phyloP scores from a whole-genome alignment of 2,329 filamentous ascomycete species.

The Colletotrichum horii region DNA sequence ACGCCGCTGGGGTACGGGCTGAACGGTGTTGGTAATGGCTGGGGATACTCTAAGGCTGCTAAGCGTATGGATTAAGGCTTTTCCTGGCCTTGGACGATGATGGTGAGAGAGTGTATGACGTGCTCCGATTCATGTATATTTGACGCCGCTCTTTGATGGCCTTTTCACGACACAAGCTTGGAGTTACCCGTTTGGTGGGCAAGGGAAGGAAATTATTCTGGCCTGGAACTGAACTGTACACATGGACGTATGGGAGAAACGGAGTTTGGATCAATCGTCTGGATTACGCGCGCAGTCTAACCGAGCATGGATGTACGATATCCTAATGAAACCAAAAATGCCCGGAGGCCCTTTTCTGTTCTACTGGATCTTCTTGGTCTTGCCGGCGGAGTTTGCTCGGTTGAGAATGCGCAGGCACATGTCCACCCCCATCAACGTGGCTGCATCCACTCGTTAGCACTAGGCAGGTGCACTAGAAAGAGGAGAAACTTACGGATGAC shows the following conservation, averaged over 20 bases:
- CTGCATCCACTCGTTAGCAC: slow-evolving; percentile 35
- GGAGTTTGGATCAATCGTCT: slow-evolving; percentile 4
- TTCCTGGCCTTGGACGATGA: neutral
- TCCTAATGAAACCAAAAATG: slow-evolving; percentile 4
- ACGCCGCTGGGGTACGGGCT: slow-evolving; percentile 60
- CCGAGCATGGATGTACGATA: slow-evolving; percentile 7
- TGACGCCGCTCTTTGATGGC: neutral
- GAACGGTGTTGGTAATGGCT: slow-evolving; percentile 59
- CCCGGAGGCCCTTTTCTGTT: slow-evolving; percentile 1
- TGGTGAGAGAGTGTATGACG: slow-evolving; percentile 1
- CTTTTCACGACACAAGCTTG: neutral
- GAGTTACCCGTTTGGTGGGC: neutral
- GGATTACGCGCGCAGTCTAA: neutral
- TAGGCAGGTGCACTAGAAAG: neutral
- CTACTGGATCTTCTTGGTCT: slow-evolving; percentile 47
- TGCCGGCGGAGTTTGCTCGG: slow-evolving; percentile 39
- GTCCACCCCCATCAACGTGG: slow-evolving; percentile 54
- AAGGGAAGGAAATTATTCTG: neutral
- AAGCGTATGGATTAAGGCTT: slow-evolving; percentile 53
- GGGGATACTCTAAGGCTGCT: slow-evolving; percentile 63
- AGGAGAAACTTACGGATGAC: slow-evolving; percentile 53
- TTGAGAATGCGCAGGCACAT: slow-evolving; percentile 58
- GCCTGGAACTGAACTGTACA: neutral
- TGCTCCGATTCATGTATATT: slow-evolving; percentile 15
- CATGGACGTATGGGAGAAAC: neutral